Conservation (phyloP, 352 stramenopile species). For the Globisporangium apiculatum region DNA sequence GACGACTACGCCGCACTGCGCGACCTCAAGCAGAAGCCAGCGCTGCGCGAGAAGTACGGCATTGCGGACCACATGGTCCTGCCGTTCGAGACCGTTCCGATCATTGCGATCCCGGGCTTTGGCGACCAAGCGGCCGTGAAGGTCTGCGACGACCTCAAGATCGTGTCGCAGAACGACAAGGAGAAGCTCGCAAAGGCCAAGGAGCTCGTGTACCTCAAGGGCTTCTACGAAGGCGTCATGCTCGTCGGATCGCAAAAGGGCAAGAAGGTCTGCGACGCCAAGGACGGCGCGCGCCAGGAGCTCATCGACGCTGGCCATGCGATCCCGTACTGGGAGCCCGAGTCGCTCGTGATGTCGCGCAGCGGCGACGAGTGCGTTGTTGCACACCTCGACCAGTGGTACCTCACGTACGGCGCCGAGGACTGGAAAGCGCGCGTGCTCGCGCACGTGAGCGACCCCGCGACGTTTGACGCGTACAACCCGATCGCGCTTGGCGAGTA, state of each 20-base stretch:
- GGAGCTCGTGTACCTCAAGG: slow-evolving; percentile 98
- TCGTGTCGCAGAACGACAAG: slow-evolving; percentile 98
- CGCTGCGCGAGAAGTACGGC: slow-evolving; percentile 97
- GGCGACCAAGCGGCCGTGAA: slow-evolving; percentile 94
- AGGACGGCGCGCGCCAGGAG: slow-evolving; percentile 95
- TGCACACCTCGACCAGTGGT: slow-evolving; percentile 99
- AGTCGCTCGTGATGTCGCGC: slow-evolving; percentile 96
- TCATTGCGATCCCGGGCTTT: slow-evolving; percentile 99
- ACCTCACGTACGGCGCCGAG: slow-evolving; percentile 97
- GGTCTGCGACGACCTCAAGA: slow-evolving; percentile 97
- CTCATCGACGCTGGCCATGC: slow-evolving; percentile 92
- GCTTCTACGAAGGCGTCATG: slow-evolving; percentile 99
- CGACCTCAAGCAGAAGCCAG: slow-evolving; percentile 97
- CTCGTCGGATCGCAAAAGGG: slow-evolving; percentile 95
- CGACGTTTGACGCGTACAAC: slow-evolving; percentile 95
- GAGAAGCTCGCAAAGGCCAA: slow-evolving; percentile 99
- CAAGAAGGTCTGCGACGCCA: slow-evolving; percentile 96
- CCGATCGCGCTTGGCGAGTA: slow-evolving; percentile 91
- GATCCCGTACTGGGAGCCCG: slow-evolving; percentile 98
- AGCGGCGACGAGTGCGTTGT: slow-evolving; percentile 99
- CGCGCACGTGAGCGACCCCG: slow-evolving; percentile 90
- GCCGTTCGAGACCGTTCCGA: slow-evolving; percentile 97
- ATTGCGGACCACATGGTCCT: slow-evolving; percentile 98
- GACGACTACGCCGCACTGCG: slow-evolving; percentile 99
- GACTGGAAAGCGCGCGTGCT: slow-evolving; percentile 95